Conservation (phyloP, 306 rosid genomes). For the Elaeagnus macrophylla region DNA sequence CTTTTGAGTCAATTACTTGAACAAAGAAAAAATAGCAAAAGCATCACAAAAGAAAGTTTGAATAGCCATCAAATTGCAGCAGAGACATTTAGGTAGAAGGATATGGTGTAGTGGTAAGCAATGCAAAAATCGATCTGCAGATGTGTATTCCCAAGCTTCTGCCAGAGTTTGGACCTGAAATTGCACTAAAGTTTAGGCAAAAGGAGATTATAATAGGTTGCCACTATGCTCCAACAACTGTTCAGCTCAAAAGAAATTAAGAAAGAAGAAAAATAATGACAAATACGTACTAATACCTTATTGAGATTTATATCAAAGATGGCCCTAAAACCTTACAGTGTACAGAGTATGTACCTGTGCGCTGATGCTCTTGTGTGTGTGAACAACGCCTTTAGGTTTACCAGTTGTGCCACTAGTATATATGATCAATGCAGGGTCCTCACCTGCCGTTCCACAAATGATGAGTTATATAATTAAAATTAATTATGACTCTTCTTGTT, state of each 20-base stretch:
- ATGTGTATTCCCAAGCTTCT: slow-evolving; percentile 79
- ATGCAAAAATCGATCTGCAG: slow-evolving; percentile 70
- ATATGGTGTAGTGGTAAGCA: slow-evolving; percentile 93
- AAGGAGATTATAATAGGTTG: background rate
- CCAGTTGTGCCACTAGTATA: slow-evolving; percentile 98
- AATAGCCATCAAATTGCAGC: slow-evolving; percentile 6
- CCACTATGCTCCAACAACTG: too few species aligned
- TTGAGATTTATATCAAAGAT: too few species aligned
- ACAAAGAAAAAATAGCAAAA: background rate
- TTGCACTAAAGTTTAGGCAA: slow-evolving; percentile 13
- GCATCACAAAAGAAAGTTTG: background rate
- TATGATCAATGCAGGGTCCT: slow-evolving; percentile 77
- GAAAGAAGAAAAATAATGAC: too few species aligned
- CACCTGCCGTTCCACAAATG: slow-evolving; percentile 45
- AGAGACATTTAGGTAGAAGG: slow-evolving; percentile 31
- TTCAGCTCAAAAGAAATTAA: too few species aligned
- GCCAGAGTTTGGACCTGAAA: slow-evolving; percentile 82
- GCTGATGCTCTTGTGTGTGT: slow-evolving; percentile 72
- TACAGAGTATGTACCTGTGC: slow-evolving; percentile 54
- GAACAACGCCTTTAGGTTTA: slow-evolving; percentile 96
- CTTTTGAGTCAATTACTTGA: background rate
- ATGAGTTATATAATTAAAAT: slow-evolving; percentile 20
- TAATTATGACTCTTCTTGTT: slow-evolving; percentile 1
- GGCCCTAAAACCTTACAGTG: slow-evolving; percentile 2
- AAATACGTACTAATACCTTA: too few species aligned